phyloP scores from a whole-genome alignment of 164 flowering plant genomes.

The Berberis vulgaris region DNA sequence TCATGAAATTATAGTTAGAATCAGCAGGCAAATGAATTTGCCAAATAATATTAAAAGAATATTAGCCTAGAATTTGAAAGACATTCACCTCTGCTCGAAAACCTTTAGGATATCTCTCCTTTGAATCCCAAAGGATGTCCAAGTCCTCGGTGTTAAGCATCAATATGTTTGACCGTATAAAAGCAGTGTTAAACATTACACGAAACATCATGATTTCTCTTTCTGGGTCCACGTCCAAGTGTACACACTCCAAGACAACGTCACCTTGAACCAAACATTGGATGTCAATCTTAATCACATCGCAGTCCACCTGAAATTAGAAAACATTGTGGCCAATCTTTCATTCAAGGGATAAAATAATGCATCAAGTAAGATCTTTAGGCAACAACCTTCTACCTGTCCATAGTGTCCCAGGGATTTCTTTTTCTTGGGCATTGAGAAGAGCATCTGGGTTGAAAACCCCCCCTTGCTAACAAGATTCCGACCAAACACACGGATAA shows the following conservation, averaged over 20 bases:
- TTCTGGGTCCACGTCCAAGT: slow-evolving; percentile 72
- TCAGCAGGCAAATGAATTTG: background rate
- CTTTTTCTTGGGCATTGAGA: slow-evolving; percentile 72
- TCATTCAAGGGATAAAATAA: background rate
- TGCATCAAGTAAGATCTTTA: background rate
- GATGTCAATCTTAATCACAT: slow-evolving; percentile 90
- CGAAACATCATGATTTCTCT: slow-evolving; percentile 99
- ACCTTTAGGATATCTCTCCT: slow-evolving; percentile 83
- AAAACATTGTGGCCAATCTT: background rate
- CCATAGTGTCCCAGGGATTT: slow-evolving; percentile 60
- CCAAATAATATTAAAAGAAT: background rate
- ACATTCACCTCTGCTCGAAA: slow-evolving; percentile 85
- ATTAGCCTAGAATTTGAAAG: background rate
- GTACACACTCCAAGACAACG: slow-evolving; percentile 92
- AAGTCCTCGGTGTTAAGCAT: slow-evolving; percentile 79
- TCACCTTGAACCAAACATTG: slow-evolving; percentile 97
- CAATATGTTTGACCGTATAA: slow-evolving; percentile 89
- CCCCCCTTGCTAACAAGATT: slow-evolving; percentile 62
- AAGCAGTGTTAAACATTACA: slow-evolving; percentile 92
- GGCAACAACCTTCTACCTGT: slow-evolving; percentile 41
- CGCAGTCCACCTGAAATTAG: slow-evolving; percentile 70
- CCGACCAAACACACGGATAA: slow-evolving; percentile 89
- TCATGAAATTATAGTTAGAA: background rate
- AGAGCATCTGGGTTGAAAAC: slow-evolving; percentile 75
- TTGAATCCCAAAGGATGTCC: slow-evolving; percentile 95